Percentiles rank a stretch among this genome's conserved stretches.
phyloP scores from a whole-genome alignment of 495 filamentous ascomycete species.

The Pyrenopolyporus hunteri region DNA sequence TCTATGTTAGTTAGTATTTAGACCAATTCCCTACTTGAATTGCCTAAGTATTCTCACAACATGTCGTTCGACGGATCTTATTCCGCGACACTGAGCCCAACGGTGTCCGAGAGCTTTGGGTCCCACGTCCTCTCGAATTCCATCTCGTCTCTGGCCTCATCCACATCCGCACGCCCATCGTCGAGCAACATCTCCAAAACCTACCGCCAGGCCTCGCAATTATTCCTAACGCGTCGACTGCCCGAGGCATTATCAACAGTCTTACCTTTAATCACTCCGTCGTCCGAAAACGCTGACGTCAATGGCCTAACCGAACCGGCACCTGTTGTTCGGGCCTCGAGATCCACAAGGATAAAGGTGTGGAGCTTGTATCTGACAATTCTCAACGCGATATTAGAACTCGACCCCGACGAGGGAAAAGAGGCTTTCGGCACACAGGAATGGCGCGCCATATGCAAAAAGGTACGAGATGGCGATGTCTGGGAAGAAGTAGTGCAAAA shows the following conservation, averaged over 20 bases:
- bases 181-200: constrained; percentile 75
- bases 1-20: constrained; percentile 23
- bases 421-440: constrained; percentile 79
- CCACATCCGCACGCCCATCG: constrained; percentile 59
- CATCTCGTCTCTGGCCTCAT: constrained; percentile 53
- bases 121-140: constrained; percentile 53
- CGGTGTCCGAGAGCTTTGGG: constrained; percentile 34
- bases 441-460: constrained; percentile 79
- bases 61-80: constrained; percentile 52
- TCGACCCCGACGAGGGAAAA: constrained; percentile 90
- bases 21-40: constrained; percentile 11
- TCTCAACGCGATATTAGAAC: constrained; percentile 85
- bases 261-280: constrained; percentile 72
- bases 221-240: constrained; percentile 90
- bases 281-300: constrained; percentile 43
- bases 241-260: constrained; percentile 85
- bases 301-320: constrained; percentile 56
- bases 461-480: constrained; percentile 82
- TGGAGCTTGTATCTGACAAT: constrained; percentile 97
- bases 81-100: constrained; percentile 47
- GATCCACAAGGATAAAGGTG: constrained; percentile 84
- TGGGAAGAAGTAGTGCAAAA: constrained; percentile 91
- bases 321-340: constrained; percentile 74
- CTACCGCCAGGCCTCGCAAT: constrained; percentile 86
- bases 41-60: constrained; percentile 19